Evolutionary conservation across 768 basidiomycete species (phyloP), one percentile per base, ranked within the genome.

Genomic region (Tulasnella sp.): DNA sequence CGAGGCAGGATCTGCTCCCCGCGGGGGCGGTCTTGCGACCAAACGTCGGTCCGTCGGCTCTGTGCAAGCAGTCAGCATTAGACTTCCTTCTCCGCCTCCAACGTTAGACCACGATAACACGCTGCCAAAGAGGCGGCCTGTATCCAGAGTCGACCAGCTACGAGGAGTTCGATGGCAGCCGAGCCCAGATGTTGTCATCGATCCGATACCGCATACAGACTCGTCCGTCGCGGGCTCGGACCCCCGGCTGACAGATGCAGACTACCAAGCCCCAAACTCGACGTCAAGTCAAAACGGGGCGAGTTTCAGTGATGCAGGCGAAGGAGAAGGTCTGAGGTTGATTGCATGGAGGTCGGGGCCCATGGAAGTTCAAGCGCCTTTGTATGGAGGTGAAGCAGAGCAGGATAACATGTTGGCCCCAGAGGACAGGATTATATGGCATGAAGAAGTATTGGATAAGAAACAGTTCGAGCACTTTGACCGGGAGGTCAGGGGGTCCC

Each of bases 301-400:
- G 26, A 48, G 45, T 19, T 48, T 19, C 45, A 27, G 26, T 48
- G 19, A 27, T n/a, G n/a, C n/a, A 19, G n/a, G 5, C 26, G 8
- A 27, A 48, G 26, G 8, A 7, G 45, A 5, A 10, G 19, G 45
- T 10, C 34, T 42, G 1, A 30, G 30, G 32, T 15, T 59, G 27
- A 59, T 50, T 21, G 58, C 29, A 29, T 59, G 58, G 58, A 30
- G 58, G 26, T 50, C 47, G 8, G 58, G 58, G 2, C 58, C 58
- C 1, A 49, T 50, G 50, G 58, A 59, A 27, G 58, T 59, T 4
- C 58, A 59, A 32, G 58, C 58, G n/a, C 29, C 58, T 1, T 32
- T 59, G 24, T 59, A 59, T 21, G 58, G 58, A 38, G 26, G 45
- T 7, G 17, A 51, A 13, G 58, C 58, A 30, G 58, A 59, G 50